Base-by-base conservation (phyloP, 1,284 basidiomycete species). In the Termitomyces sp. region DNA sequence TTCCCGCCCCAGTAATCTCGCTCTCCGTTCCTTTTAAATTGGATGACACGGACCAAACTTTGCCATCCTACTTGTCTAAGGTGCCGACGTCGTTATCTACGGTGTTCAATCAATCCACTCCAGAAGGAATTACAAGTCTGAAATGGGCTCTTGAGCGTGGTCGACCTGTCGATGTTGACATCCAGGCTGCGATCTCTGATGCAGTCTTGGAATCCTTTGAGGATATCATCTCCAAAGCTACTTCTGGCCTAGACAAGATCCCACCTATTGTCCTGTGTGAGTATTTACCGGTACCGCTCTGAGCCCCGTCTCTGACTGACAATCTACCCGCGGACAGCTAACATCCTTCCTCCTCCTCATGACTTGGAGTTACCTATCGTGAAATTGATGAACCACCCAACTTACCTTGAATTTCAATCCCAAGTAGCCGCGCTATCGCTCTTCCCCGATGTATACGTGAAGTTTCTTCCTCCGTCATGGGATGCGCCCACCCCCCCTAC, bases 261-360 rank as follows among this genome's bases (percentile, higher is more conserved):
- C 78, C 81, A 4, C 74, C 79, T 26, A 83, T 93, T 63, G 76
- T 93, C 52, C 73, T 94, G 44, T 86, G 91, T 93, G 64, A 60
- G 88, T 78, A 16, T 16, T 40, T 35, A 40, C 10, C 11, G 8
- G 37, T 35, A 40, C 10, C 11, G 8, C n/a, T 43, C 45, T 33
- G 28, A 45, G 8, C 8, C 13, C 37, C 38, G 53, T 50, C 13
- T 49, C 52, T 16, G 55, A 49, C 38, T 55, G 26, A 46, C 50
- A 46, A 19, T 53, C 55, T 24, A 49, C 37, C 46, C 35, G 16
- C 38, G n/a, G 19, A 30, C 62, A 94, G 91, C 88, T 51, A 92
- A 91, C 62, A 71, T 93, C 30, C 78, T 94, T 2, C 91, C 91
- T 19, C 92, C 92, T n/a, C 87, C 91, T 1, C 79, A 91, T 59